Conservation (phyloP, 2,329 filamentous ascomycete species). For the Myotisia sp. region DNA sequence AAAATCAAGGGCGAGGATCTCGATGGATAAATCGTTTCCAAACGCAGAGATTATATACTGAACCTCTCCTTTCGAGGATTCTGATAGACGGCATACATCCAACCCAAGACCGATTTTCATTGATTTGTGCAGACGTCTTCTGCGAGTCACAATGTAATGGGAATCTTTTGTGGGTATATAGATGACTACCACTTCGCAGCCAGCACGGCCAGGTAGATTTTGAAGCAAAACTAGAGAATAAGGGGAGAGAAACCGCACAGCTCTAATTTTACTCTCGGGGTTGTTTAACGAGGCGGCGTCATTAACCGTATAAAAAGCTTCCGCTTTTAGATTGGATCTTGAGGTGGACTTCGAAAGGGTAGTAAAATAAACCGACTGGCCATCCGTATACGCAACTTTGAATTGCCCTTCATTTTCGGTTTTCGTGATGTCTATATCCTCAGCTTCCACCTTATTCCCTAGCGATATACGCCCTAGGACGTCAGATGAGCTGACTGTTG, state of each 20-base stretch:
- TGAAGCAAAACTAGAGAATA: constrained; percentile 41
- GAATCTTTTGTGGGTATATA: constrained; percentile 15
- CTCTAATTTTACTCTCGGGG: constrained; percentile 38
- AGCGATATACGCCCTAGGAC: constrained; percentile 41
- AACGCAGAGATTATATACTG: constrained; percentile 73
- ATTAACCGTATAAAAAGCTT: constrained; percentile 12
- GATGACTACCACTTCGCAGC: constrained; percentile 42
- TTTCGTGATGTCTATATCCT: constrained; percentile 31
- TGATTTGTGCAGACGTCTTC: constrained; percentile 48
- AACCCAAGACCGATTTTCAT: constrained; percentile 65
- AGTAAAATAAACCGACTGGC: constrained; percentile 57
- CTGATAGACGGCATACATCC: constrained; percentile 56
- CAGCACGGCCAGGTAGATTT: constrained; percentile 41
- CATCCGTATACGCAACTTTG: constrained; percentile 64
- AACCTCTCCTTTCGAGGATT: constrained; percentile 45
- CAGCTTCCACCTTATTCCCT: constrained; percentile 37
- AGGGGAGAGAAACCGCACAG: constrained; percentile 42
- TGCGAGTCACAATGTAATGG: constrained; percentile 34
- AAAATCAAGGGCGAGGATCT: constrained; percentile 64
- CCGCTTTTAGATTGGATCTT: constrained; percentile 26
- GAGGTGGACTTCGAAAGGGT: constrained; percentile 40
- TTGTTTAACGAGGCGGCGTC: constrained; percentile 17
- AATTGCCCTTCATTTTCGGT: constrained; percentile 35
- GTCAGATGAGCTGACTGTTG: constrained; percentile 37
- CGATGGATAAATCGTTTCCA: constrained; percentile 64